Percentiles rank a stretch among this genome's conserved stretches.
phyloP scores from a whole-genome alignment of 2,329 filamentous ascomycete genomes.

The Colletotrichum neosansevieriae region DNA sequence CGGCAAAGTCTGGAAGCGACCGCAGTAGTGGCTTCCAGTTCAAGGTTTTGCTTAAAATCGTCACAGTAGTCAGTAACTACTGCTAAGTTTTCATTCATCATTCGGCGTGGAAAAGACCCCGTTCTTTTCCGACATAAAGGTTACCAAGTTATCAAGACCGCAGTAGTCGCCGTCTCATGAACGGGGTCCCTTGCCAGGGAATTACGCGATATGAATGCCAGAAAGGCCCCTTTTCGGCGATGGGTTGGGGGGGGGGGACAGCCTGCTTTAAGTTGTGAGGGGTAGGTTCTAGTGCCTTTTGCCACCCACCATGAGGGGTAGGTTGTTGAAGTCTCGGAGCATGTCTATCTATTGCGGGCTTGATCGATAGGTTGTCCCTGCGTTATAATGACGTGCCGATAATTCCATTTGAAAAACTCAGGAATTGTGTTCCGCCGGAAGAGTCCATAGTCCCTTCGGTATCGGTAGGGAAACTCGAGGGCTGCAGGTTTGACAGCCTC shows the following conservation, averaged over 20 bases:
- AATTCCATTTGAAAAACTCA: not conserved
- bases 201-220: not conserved
- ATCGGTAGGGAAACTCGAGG: not conserved
- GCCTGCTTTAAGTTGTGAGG: not conserved
- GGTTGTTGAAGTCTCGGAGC: not conserved
- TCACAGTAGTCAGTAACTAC: no score
- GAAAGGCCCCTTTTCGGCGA: not conserved
- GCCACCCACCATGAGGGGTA: no score
- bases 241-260: not conserved
- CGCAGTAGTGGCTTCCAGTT: no score
- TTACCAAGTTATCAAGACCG: no score
- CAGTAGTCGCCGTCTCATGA: not conserved
- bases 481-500: not conserved
- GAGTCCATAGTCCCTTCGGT: not conserved
- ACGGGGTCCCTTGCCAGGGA: not conserved
- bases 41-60: no score
- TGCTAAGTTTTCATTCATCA: no score
- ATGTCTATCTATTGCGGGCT: not conserved
- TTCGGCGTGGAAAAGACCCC: no score
- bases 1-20: not conserved
- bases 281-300: no score
- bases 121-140: no score
- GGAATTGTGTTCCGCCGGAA: not conserved
- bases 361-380: conserved; percentile 1
- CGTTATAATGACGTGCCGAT: not conserved